phyloP scores from a whole-genome alignment of 495 filamentous ascomycete species.

The Cercophora sp. region DNA sequence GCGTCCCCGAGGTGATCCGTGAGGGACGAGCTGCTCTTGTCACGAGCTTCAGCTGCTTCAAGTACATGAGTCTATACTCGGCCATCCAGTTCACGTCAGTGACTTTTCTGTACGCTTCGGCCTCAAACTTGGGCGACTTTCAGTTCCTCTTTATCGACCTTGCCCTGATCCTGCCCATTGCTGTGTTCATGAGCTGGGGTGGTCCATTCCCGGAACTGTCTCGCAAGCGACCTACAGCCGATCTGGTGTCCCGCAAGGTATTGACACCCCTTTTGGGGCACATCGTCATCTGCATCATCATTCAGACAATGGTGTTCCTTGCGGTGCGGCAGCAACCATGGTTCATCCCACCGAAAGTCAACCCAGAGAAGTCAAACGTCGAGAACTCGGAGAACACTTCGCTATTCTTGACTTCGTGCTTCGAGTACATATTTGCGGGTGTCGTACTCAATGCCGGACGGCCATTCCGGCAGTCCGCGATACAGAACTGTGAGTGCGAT shows the following conservation, averaged over 20 bases:
- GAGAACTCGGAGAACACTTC: constrained; percentile 89
- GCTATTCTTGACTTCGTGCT: constrained; percentile 85
- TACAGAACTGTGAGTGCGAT: constrained; percentile 70
- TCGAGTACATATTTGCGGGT: constrained; percentile 87
- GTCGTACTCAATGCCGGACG: constrained; percentile 84
- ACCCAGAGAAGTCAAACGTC: constrained; percentile 73
- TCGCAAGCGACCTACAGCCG: constrained; percentile 83
- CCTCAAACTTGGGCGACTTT: constrained; percentile 94
- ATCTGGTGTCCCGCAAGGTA: constrained; percentile 90
- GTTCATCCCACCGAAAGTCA: constrained; percentile 76
- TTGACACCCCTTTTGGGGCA: constrained; percentile 87
- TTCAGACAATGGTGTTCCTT: constrained; percentile 70
- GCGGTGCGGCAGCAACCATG: constrained; percentile 72
- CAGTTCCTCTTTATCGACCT: constrained; percentile 98
- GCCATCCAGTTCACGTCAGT: constrained; percentile 99
- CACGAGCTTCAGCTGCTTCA: constrained; percentile 99
- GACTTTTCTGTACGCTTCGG: constrained; percentile 93
- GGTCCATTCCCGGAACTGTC: constrained; percentile 74
- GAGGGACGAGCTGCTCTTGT: constrained; percentile 93
- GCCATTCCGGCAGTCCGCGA: constrained; percentile 81
- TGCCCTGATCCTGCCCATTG: constrained; percentile 87
- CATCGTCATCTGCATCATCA: constrained; percentile 72
- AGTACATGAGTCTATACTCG: constrained; percentile 98
- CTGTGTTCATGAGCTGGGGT: constrained; percentile 98
- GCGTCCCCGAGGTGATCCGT: constrained; percentile 90